Base-by-base conservation (phyloP, 441 rosid species). In the Gossypium trilobum region DNA sequence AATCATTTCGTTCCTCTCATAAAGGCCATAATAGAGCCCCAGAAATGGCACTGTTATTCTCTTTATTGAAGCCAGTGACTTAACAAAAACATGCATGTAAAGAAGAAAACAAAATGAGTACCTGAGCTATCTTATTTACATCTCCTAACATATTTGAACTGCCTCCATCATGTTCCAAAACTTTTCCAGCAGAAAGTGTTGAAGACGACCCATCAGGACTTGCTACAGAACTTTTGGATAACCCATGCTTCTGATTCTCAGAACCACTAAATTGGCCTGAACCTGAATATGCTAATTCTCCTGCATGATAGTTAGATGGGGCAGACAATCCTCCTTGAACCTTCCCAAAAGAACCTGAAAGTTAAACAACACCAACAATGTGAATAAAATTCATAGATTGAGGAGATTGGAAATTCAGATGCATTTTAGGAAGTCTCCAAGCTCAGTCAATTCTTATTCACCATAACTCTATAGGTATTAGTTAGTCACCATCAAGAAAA, bases 261-360 rank as follows among this genome's bases (percentile, higher is more conserved):
- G 78, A 69, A 69, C 81, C 81, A 76, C 77, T 63, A 20, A 73
- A 75, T 29, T 75, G 78, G 59, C 66, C 23, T 67, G 78, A 75
- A 76, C 79, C 79, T 29, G 89, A 69, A 58, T 78, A 81, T 60
- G 83, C 86, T 48, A 66, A 65, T 65, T 88, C 88, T 72, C 78
- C 84, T 17, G 69, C 70, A 5, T 79, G 75, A 75, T 74, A 78
- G 79, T 75, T 80, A 59, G 89, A 77, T 64, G 79, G 60, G 44
- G 59, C 73, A 67, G 86, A 74, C 73, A 87, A 59, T 27, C 83
- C 87, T 25, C 81, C 95, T 75, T 83, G 88, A 78, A 78, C 78
- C 80, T 85, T 85, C 76, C 87, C 85, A 74, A 75, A 82, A 79
- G 82, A 77, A 81, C 85, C 92, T 87, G 74, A 78, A 75, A 73